A percentile compares a stretch with the other conserved stretches of the same genome.
Evolutionary conservation across 371 early-diverging fungal species (phyloP).

Genomic region (Syncephalastrum racemosum): DNA sequence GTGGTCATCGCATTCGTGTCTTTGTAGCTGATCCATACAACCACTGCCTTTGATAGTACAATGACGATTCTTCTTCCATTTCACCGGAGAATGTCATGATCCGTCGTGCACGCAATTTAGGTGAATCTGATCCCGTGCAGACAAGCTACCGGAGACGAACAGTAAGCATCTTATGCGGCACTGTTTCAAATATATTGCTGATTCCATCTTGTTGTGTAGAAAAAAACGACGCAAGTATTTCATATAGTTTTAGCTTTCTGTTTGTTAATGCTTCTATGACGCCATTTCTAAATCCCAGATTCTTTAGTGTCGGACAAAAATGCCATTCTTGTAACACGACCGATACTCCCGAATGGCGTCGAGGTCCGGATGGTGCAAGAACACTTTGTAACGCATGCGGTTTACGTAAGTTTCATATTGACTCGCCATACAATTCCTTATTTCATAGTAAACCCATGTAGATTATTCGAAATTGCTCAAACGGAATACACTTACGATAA

Average conservation of each 20-base stretch:
- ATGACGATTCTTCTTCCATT: background rate
- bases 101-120: constrained; percentile 34
- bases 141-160: constrained; percentile 40
- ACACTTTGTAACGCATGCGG: constrained; percentile 75
- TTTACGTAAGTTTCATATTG: constrained; percentile 43
- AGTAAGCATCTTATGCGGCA: constrained; percentile 14
- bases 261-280: background rate
- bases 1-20: background rate
- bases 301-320: constrained; percentile 32
- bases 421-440: background rate
- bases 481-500: no score
- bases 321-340: constrained; percentile 64
- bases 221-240: constrained; percentile 18
- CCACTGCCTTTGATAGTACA: no score
- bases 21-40: background rate
- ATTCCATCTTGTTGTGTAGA: constrained; percentile 17
- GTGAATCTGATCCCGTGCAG: constrained; percentile 17
- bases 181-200: background rate
- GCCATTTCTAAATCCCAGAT: background rate
- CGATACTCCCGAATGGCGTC: constrained; percentile 71
- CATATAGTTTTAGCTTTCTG: no score
- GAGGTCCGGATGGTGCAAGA: constrained; percentile 69
- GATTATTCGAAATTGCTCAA: constrained; percentile 12
- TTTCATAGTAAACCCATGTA: background rate
- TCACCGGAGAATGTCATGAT: constrained; percentile 36